Evolutionary conservation across 768 basidiomycete species (phyloP).

Genomic region (Asterophora lycoperdoides): DNA sequence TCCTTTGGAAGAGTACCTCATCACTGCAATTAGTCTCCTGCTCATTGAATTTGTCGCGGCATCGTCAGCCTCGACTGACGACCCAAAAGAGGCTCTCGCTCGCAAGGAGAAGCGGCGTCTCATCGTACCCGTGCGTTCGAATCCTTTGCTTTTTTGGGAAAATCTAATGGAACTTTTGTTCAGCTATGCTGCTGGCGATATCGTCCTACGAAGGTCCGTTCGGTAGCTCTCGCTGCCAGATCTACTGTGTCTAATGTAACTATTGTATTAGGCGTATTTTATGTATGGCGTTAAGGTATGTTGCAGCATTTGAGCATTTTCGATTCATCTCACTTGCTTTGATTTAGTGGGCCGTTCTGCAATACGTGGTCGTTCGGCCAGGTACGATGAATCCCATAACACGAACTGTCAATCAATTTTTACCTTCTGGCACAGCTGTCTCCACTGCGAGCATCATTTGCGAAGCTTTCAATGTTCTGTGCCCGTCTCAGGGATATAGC

Average conservation of each 20-base stretch:
- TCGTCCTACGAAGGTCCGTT: conserved; percentile 67
- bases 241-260: not conserved
- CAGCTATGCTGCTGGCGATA: conserved; percentile 83
- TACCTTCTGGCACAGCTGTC: conserved; percentile 31
- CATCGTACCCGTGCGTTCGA: conserved; percentile 51
- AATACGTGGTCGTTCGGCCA: conserved; percentile 76
- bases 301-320: not conserved
- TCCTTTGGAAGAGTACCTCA: not conserved
- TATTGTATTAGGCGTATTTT: conserved; percentile 62
- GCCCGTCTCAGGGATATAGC: conserved; percentile 56
- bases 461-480: conserved; percentile 64
- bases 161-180: not conserved
- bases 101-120: conserved; percentile 78
- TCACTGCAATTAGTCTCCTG: conserved; percentile 48
- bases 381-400: conserved; percentile 21
- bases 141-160: not conserved
- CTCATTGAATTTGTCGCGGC: conserved; percentile 82
- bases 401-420: not conserved
- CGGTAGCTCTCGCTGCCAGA: not conserved
- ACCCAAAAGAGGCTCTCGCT: conserved; percentile 50
- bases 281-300: conserved; percentile 80
- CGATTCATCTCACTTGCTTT: conserved; percentile 5
- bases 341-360: conserved; percentile 76
- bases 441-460: conserved; percentile 81
- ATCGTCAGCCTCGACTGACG: too few species aligned